Conservation (phyloP, 2,329 filamentous ascomycete species). For the Pseudomassariella vexata region DNA sequence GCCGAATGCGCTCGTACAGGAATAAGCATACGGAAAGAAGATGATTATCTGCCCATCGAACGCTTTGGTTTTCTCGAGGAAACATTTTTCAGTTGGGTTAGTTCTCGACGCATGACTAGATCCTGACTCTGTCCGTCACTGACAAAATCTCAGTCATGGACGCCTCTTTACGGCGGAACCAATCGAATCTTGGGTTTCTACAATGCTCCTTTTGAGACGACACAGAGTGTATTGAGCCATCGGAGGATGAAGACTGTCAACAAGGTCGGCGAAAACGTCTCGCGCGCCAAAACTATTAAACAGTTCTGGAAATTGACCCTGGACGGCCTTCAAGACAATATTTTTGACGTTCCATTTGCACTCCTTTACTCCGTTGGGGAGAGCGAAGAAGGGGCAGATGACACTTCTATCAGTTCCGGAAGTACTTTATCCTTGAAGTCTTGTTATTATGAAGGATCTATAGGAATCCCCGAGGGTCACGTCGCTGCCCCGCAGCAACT, state of each 20-base stretch:
- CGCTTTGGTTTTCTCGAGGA: constrained; percentile 31
- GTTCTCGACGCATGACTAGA: too few species aligned
- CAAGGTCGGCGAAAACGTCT: constrained; percentile 22
- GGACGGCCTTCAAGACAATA: constrained; percentile 26
- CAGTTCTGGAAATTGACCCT: constrained; percentile 28
- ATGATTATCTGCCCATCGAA: constrained; percentile 25
- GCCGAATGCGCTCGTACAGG: constrained; percentile 30
- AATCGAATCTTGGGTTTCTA: constrained; percentile 31
- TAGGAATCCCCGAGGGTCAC: constrained; percentile 28
- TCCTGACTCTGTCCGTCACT: too few species aligned
- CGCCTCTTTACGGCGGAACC: constrained; percentile 30
- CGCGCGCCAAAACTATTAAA: constrained; percentile 26
- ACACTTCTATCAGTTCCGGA: constrained; percentile 26
- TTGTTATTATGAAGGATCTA: constrained; percentile 28
- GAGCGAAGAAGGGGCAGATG: constrained; percentile 26
- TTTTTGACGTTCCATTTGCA: constrained; percentile 33
- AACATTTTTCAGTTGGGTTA: constrained; percentile 31
- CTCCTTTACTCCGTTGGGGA: constrained; percentile 34
- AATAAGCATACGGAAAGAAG: constrained; percentile 24
- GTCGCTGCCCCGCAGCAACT: constrained; percentile 25
- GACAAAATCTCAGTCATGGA: too few species aligned
- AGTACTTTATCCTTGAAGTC: constrained; percentile 29
- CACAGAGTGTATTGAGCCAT: constrained; percentile 25
- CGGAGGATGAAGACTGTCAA: constrained; percentile 28
- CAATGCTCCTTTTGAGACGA: constrained; percentile 32